Percentiles rank a stretch among this genome's conserved stretches.
Conservation (phyloP, 2,329 filamentous ascomycete genomes). For the Fusarium nurragi region DNA sequence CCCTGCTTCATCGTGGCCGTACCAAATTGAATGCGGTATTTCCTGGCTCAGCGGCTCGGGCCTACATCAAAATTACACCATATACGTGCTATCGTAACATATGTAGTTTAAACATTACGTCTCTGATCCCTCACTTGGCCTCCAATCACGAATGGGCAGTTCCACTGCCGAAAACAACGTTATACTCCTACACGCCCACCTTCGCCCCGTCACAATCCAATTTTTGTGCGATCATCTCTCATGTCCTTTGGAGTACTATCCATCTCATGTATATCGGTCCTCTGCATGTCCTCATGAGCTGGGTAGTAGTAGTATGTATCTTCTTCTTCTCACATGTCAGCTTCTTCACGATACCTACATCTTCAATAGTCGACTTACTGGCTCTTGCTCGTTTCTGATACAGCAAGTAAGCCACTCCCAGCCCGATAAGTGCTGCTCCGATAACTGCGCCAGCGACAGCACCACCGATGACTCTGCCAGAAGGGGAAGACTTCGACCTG, state of each 20-base stretch:
- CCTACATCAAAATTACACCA: too few relatives aligned
- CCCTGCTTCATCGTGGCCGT: too few relatives aligned
- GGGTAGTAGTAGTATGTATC: conserved; percentile 9
- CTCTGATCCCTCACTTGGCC: too few relatives aligned
- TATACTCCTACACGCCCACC: too few relatives aligned
- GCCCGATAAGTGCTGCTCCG: not conserved
- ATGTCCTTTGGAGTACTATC: not conserved
- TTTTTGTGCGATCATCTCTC: not conserved
- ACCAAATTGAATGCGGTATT: too few relatives aligned
- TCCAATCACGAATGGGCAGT: too few relatives aligned
- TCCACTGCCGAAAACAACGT: too few relatives aligned
- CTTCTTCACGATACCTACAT: not conserved
- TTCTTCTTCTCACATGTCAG: not conserved
- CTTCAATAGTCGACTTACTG: not conserved
- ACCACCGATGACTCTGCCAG: conserved; percentile 15
- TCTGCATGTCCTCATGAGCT: conserved; percentile 1
- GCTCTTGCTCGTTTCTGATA: not conserved
- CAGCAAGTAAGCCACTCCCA: conserved; percentile 6
- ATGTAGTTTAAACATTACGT: too few relatives aligned
- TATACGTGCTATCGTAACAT: too few relatives aligned
- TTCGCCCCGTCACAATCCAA: not conserved
- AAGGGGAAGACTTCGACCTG: not conserved
- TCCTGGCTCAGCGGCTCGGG: too few relatives aligned
- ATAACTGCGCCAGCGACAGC: conserved; percentile 4
- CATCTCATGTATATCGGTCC: conserved; percentile 4